Evolutionary conservation across 2,329 filamentous ascomycete genomes (phyloP), one percentile per base, ranked within the genome.

Genomic region (Lasiodiplodia sp.): DNA sequence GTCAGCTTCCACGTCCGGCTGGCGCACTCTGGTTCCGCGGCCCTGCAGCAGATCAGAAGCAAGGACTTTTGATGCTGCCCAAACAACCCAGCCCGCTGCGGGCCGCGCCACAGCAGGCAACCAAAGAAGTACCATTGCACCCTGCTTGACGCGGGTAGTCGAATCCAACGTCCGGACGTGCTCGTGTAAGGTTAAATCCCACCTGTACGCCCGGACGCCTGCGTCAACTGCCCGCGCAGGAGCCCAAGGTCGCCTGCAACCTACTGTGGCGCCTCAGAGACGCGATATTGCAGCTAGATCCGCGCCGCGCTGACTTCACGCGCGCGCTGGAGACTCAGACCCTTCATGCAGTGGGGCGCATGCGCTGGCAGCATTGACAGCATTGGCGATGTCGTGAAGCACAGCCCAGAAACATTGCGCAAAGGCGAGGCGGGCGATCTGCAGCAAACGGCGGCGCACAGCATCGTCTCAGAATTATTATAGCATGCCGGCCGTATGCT

Each of bases 21-120:
- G 23, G 34, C 53, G 60, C 40, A 21, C 28, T 51, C 44, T 52
- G 44, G 40, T 18, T 62, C 40, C 56, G 56, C 49, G 37, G 65
- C 65, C 65, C 65, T 67, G 65, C 65, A 67, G 65, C 65, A 67
- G 65, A 67, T 67, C 65, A 57, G 38, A 66, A 66, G 64, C 64
- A 66, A 66, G 64, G 64, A 57, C 64, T 63, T 34, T 63, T 63
- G 56, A 14, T 60, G 56, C 56, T 64, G 62, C 62, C 62, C 62
- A 49, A 65, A 44, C 62, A 44, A 18, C 37, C 56, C 58, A 49
- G 58, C 58, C 25, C 62, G 62, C 31, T 56, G 49, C 63, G 63
- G 49, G 63, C 63, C 63, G 63, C 63, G 51, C 31, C 31, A 34
- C 31, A 34, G 31, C 8, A 28, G 28, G 28, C 28, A 4, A 28